These are phyloP conservation scores for Debaryomyces fabryi DNA, from an alignment of 1,139 yeast species.

Conservation along the genomic window DNA sequence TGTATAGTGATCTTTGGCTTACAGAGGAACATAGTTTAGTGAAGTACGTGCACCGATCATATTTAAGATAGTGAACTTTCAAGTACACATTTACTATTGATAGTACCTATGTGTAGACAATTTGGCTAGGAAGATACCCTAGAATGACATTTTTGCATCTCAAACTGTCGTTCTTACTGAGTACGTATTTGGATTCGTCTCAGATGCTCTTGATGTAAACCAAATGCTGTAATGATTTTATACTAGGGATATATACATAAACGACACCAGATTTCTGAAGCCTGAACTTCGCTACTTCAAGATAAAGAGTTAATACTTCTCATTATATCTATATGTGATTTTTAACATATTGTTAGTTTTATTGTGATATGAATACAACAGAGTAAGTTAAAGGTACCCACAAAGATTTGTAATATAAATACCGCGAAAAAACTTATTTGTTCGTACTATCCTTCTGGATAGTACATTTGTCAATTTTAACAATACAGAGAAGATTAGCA, in stretches of 20 bases:
- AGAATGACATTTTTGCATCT: too few species aligned
- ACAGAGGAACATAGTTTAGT: neutral
- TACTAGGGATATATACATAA: too few species aligned
- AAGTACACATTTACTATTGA: neutral
- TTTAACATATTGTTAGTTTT: neutral
- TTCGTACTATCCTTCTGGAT: conserved; percentile 51
- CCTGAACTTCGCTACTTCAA: too few species aligned
- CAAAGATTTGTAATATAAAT: conserved; percentile 2
- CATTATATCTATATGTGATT: neutral
- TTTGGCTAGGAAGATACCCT: too few species aligned
- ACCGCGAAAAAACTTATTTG: neutral
- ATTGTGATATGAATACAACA: neutral
- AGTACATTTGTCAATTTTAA: conserved; percentile 63
- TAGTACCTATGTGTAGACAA: too few species aligned
- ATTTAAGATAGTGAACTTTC: neutral
- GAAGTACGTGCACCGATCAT: neutral
- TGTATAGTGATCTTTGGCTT: neutral
- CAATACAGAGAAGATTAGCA: conserved; percentile 99
- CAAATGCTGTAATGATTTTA: too few species aligned
- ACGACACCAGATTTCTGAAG: too few species aligned
- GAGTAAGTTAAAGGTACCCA: neutral
- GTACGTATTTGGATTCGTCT: too few species aligned
- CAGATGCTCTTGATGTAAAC: too few species aligned
- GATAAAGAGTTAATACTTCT: too few species aligned
- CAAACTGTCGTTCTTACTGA: too few species aligned